Conservation (phyloP, 2,329 filamentous ascomycete genomes). For the Alternaria sp. region DNA sequence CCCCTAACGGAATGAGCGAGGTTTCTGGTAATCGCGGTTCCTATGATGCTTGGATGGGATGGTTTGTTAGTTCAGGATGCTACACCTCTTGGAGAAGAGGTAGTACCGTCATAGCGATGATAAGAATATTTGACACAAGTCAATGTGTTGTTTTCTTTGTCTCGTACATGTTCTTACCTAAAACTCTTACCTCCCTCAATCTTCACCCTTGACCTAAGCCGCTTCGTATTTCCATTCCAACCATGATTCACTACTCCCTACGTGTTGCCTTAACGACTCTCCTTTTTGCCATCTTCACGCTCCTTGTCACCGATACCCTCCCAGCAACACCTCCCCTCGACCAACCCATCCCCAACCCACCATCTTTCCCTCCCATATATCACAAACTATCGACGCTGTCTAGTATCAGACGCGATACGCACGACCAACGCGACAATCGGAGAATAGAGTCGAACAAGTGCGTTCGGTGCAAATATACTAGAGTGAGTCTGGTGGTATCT, state of each 20-base stretch:
- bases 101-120: background rate
- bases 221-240: background rate
- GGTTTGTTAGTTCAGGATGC: background rate
- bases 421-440: background rate
- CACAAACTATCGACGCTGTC: background rate
- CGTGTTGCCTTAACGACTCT: background rate
- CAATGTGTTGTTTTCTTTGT: background rate
- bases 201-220: background rate
- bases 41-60: background rate
- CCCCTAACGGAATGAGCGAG: rapidly evolving
- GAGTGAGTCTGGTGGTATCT: background rate
- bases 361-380: background rate
- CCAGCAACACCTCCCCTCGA: background rate
- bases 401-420: background rate
- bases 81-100: background rate
- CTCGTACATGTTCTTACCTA: background rate
- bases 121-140: background rate
- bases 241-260: background rate
- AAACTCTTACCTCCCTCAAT: background rate
- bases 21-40: too few species aligned
- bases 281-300: background rate
- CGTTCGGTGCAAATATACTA: background rate
- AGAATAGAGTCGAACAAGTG: background rate
- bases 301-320: background rate
- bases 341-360: background rate